Evolutionary conservation across 768 basidiomycete genomes (phyloP), one percentile per base, ranked within the genome.

Genomic region (Amanita thiersii): DNA sequence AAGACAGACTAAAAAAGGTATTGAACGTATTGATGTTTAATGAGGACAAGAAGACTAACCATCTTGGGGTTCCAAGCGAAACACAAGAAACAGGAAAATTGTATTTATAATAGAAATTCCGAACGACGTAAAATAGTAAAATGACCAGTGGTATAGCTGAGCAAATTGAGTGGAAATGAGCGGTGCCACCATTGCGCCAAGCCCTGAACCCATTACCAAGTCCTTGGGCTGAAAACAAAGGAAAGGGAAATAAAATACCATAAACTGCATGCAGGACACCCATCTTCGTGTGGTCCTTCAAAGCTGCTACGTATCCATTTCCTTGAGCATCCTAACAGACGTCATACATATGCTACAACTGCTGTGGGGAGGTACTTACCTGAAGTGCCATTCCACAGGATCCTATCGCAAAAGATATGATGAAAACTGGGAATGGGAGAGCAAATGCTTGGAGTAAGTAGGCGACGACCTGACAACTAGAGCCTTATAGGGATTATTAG

Each of bases 121-220:
- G 0, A 90, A 58, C 0, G 86, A 86, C 1, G 62, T 63, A 5
- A 90, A 66, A 52, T 79, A 91, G 55, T 90, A 82, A 55, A 84
- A 81, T 1, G 79, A 83, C 88, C 88, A 90, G 24, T 62, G 68
- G 0, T 50, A 56, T 19, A 74, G 50, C 40, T 76, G 73, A 0
- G 84, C 68, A 49, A 93, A 91, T 45, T 88, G 84, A 0, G 91
- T 93, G 0, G 89, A 72, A 0, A 81, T 75, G 11, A 93, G 68
- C 2, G 90, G 90, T 0, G 87, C 59, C 5, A 64, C 64, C 9
- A 85, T 61, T 2, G 83, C 83, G 1, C 84, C 84, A 0, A 71
- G 60, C 12, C 83, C 82, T 84, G 37, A 14, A 6, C 14, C 8
- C 31, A 8, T 11, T 19, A 9, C 33, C 43, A 18, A 14, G 1